Evolutionary conservation across 2,329 filamentous ascomycete species (phyloP).

Genomic region (Botryosphaeria dothidea): DNA sequence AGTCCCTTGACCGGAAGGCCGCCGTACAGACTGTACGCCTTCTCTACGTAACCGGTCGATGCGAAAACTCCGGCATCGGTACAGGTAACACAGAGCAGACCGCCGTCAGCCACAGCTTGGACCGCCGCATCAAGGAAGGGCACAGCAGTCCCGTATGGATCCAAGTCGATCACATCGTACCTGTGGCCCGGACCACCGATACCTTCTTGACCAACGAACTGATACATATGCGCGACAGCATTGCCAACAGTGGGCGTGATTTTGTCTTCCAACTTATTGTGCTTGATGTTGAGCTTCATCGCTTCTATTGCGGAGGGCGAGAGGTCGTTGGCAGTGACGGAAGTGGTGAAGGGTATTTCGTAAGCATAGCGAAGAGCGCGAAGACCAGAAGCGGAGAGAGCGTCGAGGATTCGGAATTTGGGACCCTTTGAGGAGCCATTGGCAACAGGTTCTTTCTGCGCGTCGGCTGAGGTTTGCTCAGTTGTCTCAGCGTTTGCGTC

Average conservation of each 20-base stretch:
- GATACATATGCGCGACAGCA: slow-evolving; percentile 90
- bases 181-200: slow-evolving; percentile 46
- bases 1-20: slow-evolving; percentile 82
- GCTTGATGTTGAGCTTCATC: slow-evolving; percentile 80
- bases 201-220: slow-evolving; percentile 56
- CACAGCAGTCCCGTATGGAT: slow-evolving; percentile 92
- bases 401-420: slow-evolving; percentile 83
- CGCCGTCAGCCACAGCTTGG: slow-evolving; percentile 83
- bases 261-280: slow-evolving; percentile 73
- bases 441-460: slow-evolving; percentile 16
- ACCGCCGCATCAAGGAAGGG: slow-evolving; percentile 91
- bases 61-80: slow-evolving; percentile 96
- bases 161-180: slow-evolving; percentile 94
- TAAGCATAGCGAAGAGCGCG: slow-evolving; percentile 88
- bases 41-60: slow-evolving; percentile 90
- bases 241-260: slow-evolving; percentile 77
- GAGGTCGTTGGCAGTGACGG: slow-evolving; percentile 87
- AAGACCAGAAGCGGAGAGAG: slow-evolving; percentile 89
- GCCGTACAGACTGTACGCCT: slow-evolving; percentile 91
- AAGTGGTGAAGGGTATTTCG: slow-evolving; percentile 82
- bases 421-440: slow-evolving; percentile 26
- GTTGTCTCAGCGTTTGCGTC: not conserved
- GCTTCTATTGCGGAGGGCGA: slow-evolving; percentile 74
- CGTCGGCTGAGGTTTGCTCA: not conserved
- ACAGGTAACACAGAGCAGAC: slow-evolving; percentile 91